phyloP scores from a whole-genome alignment of 1,139 yeast genomes.

The Nakaseomyces uthaithaninus region DNA sequence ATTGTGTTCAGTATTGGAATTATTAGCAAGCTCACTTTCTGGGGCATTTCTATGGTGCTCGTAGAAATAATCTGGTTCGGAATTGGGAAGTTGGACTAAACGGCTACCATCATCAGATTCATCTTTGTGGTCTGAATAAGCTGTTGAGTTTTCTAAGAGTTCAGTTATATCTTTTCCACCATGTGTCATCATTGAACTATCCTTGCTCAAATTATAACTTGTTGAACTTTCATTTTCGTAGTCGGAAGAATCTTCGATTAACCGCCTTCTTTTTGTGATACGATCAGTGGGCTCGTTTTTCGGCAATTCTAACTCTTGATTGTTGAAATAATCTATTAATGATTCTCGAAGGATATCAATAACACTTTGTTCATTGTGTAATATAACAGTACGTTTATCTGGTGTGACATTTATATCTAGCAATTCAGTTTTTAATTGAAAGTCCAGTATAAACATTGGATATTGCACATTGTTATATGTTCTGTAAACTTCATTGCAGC shows the following conservation, averaged over 20 bases:
- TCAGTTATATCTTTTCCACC: not conserved
- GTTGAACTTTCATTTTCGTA: not conserved
- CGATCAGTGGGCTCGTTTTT: constrained; percentile 12
- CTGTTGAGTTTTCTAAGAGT: not conserved
- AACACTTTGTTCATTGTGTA: constrained; percentile 57
- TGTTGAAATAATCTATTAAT: constrained; percentile 38
- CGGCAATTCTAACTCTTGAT: constrained; percentile 38
- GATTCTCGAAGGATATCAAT: constrained; percentile 43
- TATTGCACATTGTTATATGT: constrained; percentile 61
- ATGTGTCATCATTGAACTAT: not conserved
- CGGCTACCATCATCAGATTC: not conserved
- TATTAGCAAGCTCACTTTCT: too few relatives aligned
- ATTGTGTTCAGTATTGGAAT: not conserved
- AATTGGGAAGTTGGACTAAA: not conserved
- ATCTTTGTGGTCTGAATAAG: not conserved
- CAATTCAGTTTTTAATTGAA: constrained; percentile 43
- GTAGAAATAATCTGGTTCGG: constrained; percentile 4
- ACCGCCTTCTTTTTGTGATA: constrained; percentile 10
- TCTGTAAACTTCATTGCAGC: constrained; percentile 66
- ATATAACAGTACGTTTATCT: constrained; percentile 65
- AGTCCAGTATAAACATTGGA: constrained; percentile 64
- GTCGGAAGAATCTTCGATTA: not conserved
- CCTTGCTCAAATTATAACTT: constrained; percentile 7
- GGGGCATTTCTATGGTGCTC: too few relatives aligned
- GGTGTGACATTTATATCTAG: constrained; percentile 87